Conservation (phyloP, 2,329 filamentous ascomycete genomes). For the Arthrinium puccinioides region DNA sequence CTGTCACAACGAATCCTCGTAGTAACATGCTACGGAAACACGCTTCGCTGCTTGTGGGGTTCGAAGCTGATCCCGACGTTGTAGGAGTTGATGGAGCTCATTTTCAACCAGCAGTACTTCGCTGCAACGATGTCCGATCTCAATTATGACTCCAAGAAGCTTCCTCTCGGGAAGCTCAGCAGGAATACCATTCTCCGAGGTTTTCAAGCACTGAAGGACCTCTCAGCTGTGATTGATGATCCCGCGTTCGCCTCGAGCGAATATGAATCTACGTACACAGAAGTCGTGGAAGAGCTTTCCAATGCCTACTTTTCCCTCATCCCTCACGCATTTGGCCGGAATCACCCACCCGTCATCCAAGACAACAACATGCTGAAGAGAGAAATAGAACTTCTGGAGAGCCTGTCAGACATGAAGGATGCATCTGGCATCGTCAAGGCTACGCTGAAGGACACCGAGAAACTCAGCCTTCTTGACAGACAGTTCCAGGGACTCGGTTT, state of each 20-base stretch:
- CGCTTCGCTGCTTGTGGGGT: too few species aligned
- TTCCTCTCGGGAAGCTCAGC: conserved; percentile 79
- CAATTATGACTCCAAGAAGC: conserved; percentile 68
- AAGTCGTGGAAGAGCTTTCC: conserved; percentile 56
- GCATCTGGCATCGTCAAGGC: conserved; percentile 70
- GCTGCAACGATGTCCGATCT: conserved; percentile 56
- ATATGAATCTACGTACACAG: conserved; percentile 28
- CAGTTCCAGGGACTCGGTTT: conserved; percentile 67
- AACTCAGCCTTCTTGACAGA: conserved; percentile 59
- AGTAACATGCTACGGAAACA: too few species aligned
- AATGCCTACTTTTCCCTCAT: conserved; percentile 78
- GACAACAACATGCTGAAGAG: conserved; percentile 53
- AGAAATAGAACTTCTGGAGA: conserved; percentile 75
- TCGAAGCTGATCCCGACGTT: conserved; percentile 33
- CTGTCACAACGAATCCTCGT: too few species aligned
- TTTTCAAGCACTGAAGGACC: conserved; percentile 69
- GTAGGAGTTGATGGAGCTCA: conserved; percentile 67
- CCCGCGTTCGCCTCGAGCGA: conserved; percentile 34
- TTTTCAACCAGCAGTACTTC: conserved; percentile 75
- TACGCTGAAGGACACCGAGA: conserved; percentile 40
- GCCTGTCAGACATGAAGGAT: conserved; percentile 78
- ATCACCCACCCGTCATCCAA: conserved; percentile 61
- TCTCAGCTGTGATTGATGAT: conserved; percentile 59
- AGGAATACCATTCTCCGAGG: conserved; percentile 69
- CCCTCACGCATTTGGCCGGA: conserved; percentile 66